Evolutionary conservation across 2,329 filamentous ascomycete genomes (phyloP).

Genomic region (Colletotrichum sp.): DNA sequence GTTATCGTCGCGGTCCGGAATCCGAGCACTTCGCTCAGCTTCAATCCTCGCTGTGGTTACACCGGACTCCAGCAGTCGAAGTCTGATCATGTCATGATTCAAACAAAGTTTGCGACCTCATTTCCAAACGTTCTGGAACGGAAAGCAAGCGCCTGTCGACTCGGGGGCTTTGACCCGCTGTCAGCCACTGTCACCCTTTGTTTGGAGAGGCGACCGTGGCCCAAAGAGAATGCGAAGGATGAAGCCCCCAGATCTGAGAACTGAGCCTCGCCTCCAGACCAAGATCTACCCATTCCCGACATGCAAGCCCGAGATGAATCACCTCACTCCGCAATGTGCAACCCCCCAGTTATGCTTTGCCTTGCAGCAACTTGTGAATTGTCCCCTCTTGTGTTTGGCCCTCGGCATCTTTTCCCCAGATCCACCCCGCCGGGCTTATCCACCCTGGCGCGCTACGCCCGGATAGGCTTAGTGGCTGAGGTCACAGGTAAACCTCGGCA

Average conservation of each 20-base stretch:
- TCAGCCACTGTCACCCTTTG: neutral
- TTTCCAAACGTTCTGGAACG: slow-evolving; percentile 2
- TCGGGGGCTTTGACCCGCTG: slow-evolving; percentile 1
- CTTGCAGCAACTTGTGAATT: neutral
- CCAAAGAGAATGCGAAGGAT: neutral
- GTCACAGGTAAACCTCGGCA: slow-evolving; percentile 24
- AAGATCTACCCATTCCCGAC: neutral
- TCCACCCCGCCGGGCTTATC: slow-evolving; percentile 6
- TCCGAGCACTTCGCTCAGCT: neutral
- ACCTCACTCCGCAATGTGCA: neutral
- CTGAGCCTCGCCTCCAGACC: neutral
- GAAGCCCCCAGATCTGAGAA: neutral
- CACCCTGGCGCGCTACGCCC: neutral
- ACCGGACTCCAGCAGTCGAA: neutral
- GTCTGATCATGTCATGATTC: slow-evolving; percentile 13
- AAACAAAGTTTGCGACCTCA: neutral
- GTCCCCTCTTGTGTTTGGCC: neutral
- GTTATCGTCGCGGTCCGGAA: neutral
- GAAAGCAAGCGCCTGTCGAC: neutral
- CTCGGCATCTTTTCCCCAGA: slow-evolving; percentile 25
- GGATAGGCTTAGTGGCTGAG: neutral
- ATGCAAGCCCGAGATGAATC: neutral
- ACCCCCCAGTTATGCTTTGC: neutral
- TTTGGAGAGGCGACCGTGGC: neutral
- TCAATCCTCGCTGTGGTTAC: neutral